A percentile compares a stretch with the other conserved stretches of the same genome.
Evolutionary conservation across 768 basidiomycete species (phyloP).

Genomic region (Phlebiopsis gigantea): DNA sequence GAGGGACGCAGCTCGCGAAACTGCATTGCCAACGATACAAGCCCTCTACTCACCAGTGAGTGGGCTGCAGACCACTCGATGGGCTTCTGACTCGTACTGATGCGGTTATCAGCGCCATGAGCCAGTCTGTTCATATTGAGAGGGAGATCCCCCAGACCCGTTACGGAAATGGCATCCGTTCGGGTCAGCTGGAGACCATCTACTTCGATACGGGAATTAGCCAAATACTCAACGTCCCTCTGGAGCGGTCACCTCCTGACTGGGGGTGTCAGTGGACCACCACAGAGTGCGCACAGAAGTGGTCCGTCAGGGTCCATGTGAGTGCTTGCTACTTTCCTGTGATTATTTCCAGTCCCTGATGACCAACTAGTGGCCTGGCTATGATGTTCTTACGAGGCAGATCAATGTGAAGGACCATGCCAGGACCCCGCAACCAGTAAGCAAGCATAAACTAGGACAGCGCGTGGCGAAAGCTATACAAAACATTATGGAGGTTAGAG

Average conservation of each 20-base stretch:
- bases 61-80: too few species aligned
- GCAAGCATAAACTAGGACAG: neutral
- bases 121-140: neutral
- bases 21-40: too few species aligned
- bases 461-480: neutral
- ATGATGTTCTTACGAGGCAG: neutral
- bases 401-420: neutral
- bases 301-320: neutral
- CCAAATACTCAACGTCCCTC: neutral
- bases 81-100: too few species aligned
- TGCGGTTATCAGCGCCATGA: neutral
- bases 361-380: neutral
- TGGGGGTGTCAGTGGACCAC: neutral
- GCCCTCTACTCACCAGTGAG: too few species aligned
- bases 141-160: neutral
- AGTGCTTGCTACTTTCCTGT: neutral
- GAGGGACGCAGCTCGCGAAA: too few species aligned
- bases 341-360: neutral
- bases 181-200: neutral
- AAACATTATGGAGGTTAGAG: neutral
- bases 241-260: neutral
- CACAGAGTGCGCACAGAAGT: neutral
- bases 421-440: neutral
- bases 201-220: neutral
- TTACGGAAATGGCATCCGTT: neutral